Conservation (phyloP, 306 rosid species). For the Ceratonia siliqua region DNA sequence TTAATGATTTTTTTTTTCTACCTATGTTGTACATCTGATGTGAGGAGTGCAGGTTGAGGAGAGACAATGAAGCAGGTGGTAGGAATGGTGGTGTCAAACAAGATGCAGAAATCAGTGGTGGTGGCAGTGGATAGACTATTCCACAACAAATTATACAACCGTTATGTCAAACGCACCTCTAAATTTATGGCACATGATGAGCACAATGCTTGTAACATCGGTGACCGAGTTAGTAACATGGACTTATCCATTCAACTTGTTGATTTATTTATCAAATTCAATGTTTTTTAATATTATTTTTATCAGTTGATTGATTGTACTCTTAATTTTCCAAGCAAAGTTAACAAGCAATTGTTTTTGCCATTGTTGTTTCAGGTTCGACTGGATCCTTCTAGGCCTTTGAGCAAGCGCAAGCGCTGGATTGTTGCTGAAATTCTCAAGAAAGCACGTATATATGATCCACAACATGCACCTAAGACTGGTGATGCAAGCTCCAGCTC, state of each 20-base stretch:
- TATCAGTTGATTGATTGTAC: not conserved
- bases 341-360: not conserved
- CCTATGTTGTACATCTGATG: conserved; percentile 1
- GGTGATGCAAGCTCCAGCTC: conserved; percentile 27
- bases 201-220: conserved; percentile 64
- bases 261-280: not conserved
- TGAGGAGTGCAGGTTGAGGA: conserved; percentile 27
- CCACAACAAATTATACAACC: conserved; percentile 68
- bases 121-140: conserved; percentile 88
- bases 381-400: conserved; percentile 76
- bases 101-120: conserved; percentile 97
- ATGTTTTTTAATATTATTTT: not conserved
- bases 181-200: conserved; percentile 97
- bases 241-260: not conserved
- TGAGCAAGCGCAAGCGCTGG: conserved; percentile 89
- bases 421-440: conserved; percentile 80
- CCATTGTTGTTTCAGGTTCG: conserved; percentile 54
- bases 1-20: not conserved
- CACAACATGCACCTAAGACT: conserved; percentile 40
- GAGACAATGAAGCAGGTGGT: conserved; percentile 79
- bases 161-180: conserved; percentile 83
- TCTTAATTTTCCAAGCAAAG: conserved; percentile 15
- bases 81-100: conserved; percentile 91
- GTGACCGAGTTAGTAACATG: conserved; percentile 59
- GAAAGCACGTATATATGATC: conserved; percentile 78